Conservation (phyloP, 768 basidiomycete species). For the Pholiota microspora region DNA sequence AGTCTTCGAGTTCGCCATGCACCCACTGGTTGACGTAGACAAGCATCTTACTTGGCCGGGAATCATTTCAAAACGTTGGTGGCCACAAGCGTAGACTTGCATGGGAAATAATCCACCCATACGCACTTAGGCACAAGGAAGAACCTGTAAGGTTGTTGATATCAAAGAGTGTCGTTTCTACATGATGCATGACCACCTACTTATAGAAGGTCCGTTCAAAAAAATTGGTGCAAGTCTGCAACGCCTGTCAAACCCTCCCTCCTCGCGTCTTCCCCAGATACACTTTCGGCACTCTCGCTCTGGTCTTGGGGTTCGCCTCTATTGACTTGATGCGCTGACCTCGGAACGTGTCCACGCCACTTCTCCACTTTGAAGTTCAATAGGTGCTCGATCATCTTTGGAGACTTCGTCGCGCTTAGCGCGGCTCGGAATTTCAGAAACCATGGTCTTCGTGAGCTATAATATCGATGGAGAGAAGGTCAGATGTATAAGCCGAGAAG, state of each 20-base stretch:
- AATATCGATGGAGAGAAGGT: background rate
- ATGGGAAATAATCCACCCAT: background rate
- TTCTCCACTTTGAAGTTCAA: conserved; percentile 41
- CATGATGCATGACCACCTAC: background rate
- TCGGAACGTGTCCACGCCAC: conserved; percentile 44
- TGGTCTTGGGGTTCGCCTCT: conserved; percentile 10
- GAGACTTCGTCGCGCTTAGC: conserved; percentile 36
- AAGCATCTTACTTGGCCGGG: background rate
- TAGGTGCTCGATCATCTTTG: conserved; percentile 47
- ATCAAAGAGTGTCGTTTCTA: background rate
- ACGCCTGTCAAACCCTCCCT: background rate
- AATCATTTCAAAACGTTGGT: background rate
- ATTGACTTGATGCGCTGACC: conserved; percentile 18
- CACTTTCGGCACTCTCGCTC: conserved; percentile 3
- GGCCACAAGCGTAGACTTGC: background rate
- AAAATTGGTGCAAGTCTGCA: background rate
- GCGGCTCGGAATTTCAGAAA: conserved; percentile 52
- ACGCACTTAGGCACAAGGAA: background rate
- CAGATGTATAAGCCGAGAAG: background rate
- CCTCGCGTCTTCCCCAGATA: conserved; percentile 3
- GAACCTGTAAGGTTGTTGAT: background rate
- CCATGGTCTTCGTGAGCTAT: conserved; percentile 50
- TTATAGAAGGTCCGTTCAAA: conserved; percentile 1
- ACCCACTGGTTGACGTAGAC: background rate
- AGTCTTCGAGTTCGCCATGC: background rate